phyloP scores from a whole-genome alignment of 805 yeast genomes.

The Metschnikowia cubensis region DNA sequence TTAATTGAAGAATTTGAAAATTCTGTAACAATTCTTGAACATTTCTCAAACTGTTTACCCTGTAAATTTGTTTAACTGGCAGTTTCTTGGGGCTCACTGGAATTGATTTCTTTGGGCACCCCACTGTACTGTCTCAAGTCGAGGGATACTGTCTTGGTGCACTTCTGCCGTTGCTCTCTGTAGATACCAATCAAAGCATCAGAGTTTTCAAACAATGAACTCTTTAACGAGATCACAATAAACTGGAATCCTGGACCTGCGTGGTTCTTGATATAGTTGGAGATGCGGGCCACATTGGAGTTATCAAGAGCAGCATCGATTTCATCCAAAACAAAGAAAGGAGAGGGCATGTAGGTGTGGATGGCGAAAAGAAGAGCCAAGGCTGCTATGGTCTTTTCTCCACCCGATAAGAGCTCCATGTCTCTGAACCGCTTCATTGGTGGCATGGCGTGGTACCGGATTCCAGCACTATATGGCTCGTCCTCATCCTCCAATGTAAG shows the following conservation, averaged over 20 bases:
- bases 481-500: constrained; percentile 83
- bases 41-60: too few relatives aligned
- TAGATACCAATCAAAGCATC: constrained; percentile 92
- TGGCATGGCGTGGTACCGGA: constrained; percentile 92
- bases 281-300: constrained; percentile 79
- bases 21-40: too few relatives aligned
- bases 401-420: constrained; percentile 91
- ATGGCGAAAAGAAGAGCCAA: constrained; percentile 86
- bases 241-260: constrained; percentile 81
- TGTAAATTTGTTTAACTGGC: too few relatives aligned
- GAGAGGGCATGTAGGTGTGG: constrained; percentile 88
- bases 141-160: constrained; percentile 69
- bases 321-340: constrained; percentile 93
- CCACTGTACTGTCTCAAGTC: constrained; percentile 56
- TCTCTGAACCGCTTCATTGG: constrained; percentile 91
- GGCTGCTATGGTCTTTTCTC: constrained; percentile 96
- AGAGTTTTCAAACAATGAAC: constrained; percentile 79
- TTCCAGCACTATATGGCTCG: constrained; percentile 80
- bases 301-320: constrained; percentile 97
- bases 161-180: constrained; percentile 69
- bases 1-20: too few relatives aligned
- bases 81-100: neutral
- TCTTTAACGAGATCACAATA: constrained; percentile 88
- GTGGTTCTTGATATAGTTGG: constrained; percentile 74
- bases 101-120: constrained; percentile 5